Evolutionary conservation across 108 stramenopile species (phyloP).

Genomic region (Skeletonema grethae): DNA sequence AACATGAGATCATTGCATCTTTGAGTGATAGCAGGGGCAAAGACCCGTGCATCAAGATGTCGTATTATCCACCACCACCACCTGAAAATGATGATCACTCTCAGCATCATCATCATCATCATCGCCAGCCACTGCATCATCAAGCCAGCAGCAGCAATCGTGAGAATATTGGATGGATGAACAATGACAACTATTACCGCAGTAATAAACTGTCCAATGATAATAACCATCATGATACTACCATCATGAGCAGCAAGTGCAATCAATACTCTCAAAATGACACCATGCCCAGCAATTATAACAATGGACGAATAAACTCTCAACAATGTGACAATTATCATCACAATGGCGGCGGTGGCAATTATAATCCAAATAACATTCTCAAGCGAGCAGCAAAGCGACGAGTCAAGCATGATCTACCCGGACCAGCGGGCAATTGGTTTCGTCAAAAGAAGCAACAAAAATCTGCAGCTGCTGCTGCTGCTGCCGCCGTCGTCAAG

Average conservation of each 20-base stretch:
- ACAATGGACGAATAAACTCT: neutral
- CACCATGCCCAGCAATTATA: neutral
- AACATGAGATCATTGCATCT: too few relatives aligned
- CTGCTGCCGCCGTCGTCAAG: neutral
- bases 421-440: constrained; percentile 48
- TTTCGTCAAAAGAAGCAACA: constrained; percentile 27
- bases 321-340: neutral
- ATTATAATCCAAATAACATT: neutral
- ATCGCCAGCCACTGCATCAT: neutral
- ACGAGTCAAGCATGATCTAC: constrained; percentile 36
- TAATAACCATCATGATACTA: neutral
- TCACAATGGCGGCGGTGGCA: neutral
- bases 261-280: neutral
- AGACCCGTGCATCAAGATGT: neutral
- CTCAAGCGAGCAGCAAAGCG: constrained; percentile 30
- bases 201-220: neutral
- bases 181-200: neutral
- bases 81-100: neutral
- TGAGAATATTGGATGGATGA: neutral
- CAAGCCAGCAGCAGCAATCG: neutral
- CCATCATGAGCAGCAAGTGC: neutral
- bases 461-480: constrained; percentile 6
- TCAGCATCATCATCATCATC: neutral
- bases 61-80: neutral
- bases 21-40: too few relatives aligned